Percentiles rank a stretch among this genome's conserved stretches.
Conservation (phyloP, 345 rosid genomes). For the Eucalyptus rudis region DNA sequence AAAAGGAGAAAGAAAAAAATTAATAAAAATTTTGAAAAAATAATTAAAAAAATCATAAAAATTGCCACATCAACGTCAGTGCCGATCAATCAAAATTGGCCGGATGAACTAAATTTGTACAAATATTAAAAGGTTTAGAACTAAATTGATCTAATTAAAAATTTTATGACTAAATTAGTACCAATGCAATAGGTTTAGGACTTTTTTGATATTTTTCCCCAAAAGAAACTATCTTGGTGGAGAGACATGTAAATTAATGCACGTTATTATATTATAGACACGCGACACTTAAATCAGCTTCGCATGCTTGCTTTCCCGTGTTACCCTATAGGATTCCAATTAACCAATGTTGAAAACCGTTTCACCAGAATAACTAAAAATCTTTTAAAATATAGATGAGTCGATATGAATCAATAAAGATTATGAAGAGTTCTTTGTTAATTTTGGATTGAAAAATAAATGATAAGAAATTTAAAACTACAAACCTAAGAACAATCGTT, state of each 20-base stretch:
- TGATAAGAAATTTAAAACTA: not conserved
- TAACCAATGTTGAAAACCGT: not conserved
- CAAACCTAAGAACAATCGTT: not conserved
- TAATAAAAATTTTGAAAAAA: no score
- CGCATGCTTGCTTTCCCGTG: not conserved
- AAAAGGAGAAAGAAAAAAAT: no score
- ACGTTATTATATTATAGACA: not conserved
- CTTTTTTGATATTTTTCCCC: no score
- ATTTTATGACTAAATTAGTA: no score
- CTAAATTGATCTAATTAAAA: no score
- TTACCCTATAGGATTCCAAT: not conserved
- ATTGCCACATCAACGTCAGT: rapidly evolving
- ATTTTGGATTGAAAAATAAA: not conserved
- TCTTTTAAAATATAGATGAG: not conserved
- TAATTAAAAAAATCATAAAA: no score
- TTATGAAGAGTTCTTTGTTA: not conserved
- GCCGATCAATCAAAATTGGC: no score
- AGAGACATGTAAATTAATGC: not conserved
- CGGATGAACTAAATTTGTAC: no score
- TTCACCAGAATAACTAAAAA: not conserved
- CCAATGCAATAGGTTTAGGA: no score
- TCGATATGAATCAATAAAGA: not conserved
- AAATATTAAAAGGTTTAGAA: no score
- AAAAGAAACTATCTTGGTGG: not conserved
- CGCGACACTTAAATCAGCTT: not conserved